A percentile compares a stretch with the other conserved stretches of the same genome.
These are phyloP conservation scores for Colletotrichum sp. DNA, from an alignment of 2,329 filamentous ascomycete species.

Conservation along the genomic window DNA sequence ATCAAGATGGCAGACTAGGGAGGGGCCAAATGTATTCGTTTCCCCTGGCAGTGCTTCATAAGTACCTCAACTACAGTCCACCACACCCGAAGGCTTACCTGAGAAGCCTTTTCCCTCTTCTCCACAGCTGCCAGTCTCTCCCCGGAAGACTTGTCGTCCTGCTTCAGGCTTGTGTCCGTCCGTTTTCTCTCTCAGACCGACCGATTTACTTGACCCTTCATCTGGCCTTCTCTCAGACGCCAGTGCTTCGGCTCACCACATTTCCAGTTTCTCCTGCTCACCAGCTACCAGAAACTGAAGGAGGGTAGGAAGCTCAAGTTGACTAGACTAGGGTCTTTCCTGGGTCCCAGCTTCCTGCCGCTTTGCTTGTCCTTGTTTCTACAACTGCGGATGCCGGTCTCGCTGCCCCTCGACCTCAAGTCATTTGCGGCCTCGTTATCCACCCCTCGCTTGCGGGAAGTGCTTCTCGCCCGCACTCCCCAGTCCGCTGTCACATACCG, in stretches of 20 bases:
- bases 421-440: constrained; percentile 7
- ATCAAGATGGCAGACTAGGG: constrained; percentile 16
- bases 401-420: constrained; percentile 21
- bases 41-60: constrained; percentile 14
- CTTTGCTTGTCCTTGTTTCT: constrained; percentile 8
- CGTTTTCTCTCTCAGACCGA: neutral
- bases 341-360: neutral
- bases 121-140: constrained; percentile 20
- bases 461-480: constrained; percentile 9
- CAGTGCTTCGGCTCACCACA: neutral
- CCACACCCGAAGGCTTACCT: neutral
- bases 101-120: constrained; percentile 14
- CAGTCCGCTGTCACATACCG: constrained; percentile 13
- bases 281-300: constrained; percentile 3
- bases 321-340: neutral
- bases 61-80: constrained; percentile 18
- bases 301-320: constrained; percentile 4
- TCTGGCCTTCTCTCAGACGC: neutral
- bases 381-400: constrained; percentile 19
- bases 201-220: neutral
- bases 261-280: neutral
- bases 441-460: constrained; percentile 16
- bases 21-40: neutral
- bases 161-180: neutral
- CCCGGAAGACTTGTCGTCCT: constrained; percentile 3